Percentiles rank a stretch among this genome's conserved stretches.
Conservation (phyloP, 257 asterid species). For the Voacanga thouarsii region DNA sequence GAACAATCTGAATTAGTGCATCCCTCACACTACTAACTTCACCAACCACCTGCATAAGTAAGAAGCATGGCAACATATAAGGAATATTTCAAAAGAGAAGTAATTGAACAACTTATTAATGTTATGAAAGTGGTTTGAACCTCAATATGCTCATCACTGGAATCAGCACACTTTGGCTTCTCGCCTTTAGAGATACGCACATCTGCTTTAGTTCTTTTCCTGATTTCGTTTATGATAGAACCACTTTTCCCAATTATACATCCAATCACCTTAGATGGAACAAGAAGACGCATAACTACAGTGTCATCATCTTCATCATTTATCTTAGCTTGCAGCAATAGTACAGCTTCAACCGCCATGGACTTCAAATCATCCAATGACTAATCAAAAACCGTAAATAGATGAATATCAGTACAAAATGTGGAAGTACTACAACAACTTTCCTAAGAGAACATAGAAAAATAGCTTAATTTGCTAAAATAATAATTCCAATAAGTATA, state of each 20-base stretch:
- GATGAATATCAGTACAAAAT: neutral
- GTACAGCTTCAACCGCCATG: constrained; percentile 87
- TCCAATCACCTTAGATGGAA: constrained; percentile 86
- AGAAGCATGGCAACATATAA: constrained; percentile 24
- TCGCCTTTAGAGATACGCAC: constrained; percentile 82
- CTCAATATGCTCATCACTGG: constrained; percentile 86
- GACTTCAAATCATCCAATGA: constrained; percentile 73
- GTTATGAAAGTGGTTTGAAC: constrained; percentile 24
- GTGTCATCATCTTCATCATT: constrained; percentile 70
- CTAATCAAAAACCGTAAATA: constrained; percentile 14
- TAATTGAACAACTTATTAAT: constrained; percentile 6
- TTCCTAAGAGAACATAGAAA: neutral
- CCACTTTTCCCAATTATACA: constrained; percentile 92
- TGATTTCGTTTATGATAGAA: constrained; percentile 77
- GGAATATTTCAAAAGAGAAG: neutral
- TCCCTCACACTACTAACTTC: constrained; percentile 70
- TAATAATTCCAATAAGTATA: neutral
- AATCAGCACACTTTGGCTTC: constrained; percentile 70
- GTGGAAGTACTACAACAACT: neutral
- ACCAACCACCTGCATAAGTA: constrained; percentile 59
- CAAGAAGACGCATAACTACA: constrained; percentile 68
- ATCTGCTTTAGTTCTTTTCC: constrained; percentile 82
- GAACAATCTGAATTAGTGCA: constrained; percentile 82
- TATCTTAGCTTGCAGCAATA: constrained; percentile 82
- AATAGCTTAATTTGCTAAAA: neutral